Base-by-base conservation (phyloP, 495 filamentous ascomycete species). In the Cenococcum geophilum region DNA sequence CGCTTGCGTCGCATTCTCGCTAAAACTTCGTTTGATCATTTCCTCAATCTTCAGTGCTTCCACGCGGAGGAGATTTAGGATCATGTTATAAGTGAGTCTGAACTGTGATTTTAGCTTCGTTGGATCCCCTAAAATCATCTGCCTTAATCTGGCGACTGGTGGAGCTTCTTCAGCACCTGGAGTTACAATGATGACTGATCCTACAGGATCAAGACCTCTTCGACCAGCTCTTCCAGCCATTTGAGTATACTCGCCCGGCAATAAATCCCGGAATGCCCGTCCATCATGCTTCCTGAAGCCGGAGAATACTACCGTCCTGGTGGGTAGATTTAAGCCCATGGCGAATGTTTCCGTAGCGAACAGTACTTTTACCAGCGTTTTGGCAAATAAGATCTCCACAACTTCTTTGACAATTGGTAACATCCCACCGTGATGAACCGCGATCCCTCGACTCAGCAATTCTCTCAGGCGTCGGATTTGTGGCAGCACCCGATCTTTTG, bases 1-100 rank as follows among this genome's bases (percentile, higher is more conserved):
- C 61, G 95, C 92, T 68, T 97, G 95, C 0, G 95, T 97, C n/a
- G 91, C 91, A 75, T 98, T 93, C 74, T 98, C 93, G 59, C 91
- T 95, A 80, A 98, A 98, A 72, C 90, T 96, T 64, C 93, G 84
- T 79, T 98, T 98, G 76, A 98, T 98, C 93, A 98, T 98, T 74
- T 98, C 93, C 73, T 98, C 93, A 65, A 98, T 97, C 76, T 96
- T 97, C 58, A 98, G 75, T 6, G 93, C 95, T 75, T 98, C 93
- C 18, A 98, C 93, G 20, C 93, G 86, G 21, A 98, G 78, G 8
- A 98, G 81, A 67, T 97, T 98, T 48, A 98, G 78, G 43, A 98
- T 98, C 93, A 98, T 98, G 73, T 96, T 97, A 78, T 98, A 98
- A 0, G 93, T 98, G 43, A 98, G 80, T 61, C 93, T 83, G 78